Percentiles rank a stretch among this genome's conserved stretches.
phyloP scores from a whole-genome alignment of 2,329 filamentous ascomycete genomes.

The Scedosporium boydii region DNA sequence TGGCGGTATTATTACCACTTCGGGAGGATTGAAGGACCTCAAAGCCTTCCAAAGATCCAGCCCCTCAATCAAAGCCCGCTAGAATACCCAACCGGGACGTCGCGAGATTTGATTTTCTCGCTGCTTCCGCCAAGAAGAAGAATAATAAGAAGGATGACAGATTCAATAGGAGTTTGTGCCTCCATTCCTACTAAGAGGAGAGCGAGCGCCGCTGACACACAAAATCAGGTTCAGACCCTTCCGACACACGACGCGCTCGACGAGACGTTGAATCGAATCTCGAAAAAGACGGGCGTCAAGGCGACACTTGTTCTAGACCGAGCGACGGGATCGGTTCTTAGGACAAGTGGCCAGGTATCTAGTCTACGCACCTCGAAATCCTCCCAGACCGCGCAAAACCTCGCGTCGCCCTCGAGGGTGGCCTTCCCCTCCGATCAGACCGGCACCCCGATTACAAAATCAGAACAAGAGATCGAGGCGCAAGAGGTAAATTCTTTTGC shows the following conservation, averaged over 20 bases:
- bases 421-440: slow-evolving; percentile 35
- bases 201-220: neutral
- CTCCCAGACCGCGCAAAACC: slow-evolving; percentile 7
- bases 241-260: slow-evolving; percentile 52
- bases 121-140: neutral
- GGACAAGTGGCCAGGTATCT: slow-evolving; percentile 60
- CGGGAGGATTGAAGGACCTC: too few relatives aligned
- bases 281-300: slow-evolving; percentile 70
- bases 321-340: slow-evolving; percentile 61
- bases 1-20: neutral
- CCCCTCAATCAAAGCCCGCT: neutral
- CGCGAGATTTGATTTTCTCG: slow-evolving; percentile 3
- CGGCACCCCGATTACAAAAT: neutral
- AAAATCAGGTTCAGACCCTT: slow-evolving; percentile 29
- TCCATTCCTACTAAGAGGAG: slow-evolving; percentile 1
- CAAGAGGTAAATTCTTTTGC: slow-evolving; percentile 64
- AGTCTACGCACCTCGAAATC: slow-evolving; percentile 34
- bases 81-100: neutral
- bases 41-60: too few relatives aligned
- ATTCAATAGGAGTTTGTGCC: neutral
- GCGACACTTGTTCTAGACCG: slow-evolving; percentile 69
- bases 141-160: neutral
- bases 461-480: slow-evolving; percentile 36
- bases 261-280: slow-evolving; percentile 57
- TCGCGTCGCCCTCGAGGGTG: slow-evolving; percentile 23